These are phyloP conservation scores for Fusarium haematococcum DNA, from an alignment of 2,329 filamentous ascomycete genomes.

Conservation along the genomic window DNA sequence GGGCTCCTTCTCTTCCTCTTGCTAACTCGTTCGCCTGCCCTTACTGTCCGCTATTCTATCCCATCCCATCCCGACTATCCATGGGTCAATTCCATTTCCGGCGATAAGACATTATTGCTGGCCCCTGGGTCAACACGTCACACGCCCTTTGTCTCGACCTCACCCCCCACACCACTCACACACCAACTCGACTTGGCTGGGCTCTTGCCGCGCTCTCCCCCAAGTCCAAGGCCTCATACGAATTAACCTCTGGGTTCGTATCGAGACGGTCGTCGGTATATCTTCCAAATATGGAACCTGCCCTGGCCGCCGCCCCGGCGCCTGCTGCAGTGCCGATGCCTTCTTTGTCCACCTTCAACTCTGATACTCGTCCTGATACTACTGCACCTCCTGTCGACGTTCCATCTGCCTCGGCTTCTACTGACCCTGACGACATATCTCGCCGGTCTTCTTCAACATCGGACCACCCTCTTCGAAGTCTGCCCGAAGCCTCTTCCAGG, in stretches of 20 bases:
- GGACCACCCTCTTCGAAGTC: conserved; percentile 27
- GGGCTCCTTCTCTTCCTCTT: conserved; percentile 28
- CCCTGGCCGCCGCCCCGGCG: conserved; percentile 36
- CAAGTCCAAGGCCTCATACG: conserved; percentile 27
- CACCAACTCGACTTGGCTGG: conserved; percentile 26
- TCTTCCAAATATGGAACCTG: conserved; percentile 42
- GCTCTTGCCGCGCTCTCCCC: conserved; percentile 17
- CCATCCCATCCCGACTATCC: background rate
- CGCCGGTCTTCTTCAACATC: conserved; percentile 35
- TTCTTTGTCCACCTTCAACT: conserved; percentile 37
- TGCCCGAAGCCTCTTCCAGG: conserved; percentile 24
- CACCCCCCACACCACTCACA: conserved; percentile 28
- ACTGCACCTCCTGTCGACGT: conserved; percentile 34
- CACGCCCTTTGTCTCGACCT: conserved; percentile 23
- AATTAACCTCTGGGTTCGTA: conserved; percentile 29
- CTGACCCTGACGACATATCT: conserved; percentile 34
- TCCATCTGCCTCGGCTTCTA: conserved; percentile 29
- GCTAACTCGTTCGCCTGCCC: background rate
- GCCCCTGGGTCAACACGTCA: conserved; percentile 28
- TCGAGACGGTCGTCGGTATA: conserved; percentile 37
- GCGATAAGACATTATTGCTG: conserved; percentile 32
- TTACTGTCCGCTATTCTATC: conserved; percentile 4
- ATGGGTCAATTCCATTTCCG: conserved; percentile 31
- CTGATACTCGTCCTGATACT: conserved; percentile 45
- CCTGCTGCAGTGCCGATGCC: conserved; percentile 39